Conservation (phyloP, 305 asterid species). For the Ilex paraguariensis region DNA sequence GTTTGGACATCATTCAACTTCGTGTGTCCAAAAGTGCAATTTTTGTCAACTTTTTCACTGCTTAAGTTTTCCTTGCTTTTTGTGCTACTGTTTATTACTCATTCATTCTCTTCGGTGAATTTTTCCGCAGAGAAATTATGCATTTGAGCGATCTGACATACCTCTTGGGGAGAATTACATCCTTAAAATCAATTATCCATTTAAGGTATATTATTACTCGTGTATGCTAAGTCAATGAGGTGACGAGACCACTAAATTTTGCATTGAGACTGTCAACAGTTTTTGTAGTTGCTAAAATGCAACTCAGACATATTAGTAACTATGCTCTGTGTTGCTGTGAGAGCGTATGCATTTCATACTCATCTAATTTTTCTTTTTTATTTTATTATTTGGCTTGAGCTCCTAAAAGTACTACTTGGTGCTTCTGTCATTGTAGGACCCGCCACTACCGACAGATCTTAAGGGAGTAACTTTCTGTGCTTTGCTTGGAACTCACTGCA, state of each 20-base stretch:
- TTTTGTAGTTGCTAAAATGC: too few relatives aligned
- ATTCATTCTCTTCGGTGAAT: too few relatives aligned
- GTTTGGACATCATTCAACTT: conserved; percentile 27
- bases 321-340: not conserved
- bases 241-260: not conserved
- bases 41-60: conserved; percentile 1
- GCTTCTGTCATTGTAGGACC: conserved; percentile 52
- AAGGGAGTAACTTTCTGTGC: conserved; percentile 72
- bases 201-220: conserved; percentile 44
- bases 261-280: not conserved
- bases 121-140: conserved; percentile 70
- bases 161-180: conserved; percentile 82
- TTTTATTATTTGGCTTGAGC: conserved; percentile 4
- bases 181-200: conserved; percentile 82
- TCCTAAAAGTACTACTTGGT: conserved; percentile 19
- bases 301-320: not conserved
- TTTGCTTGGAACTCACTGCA: conserved; percentile 90
- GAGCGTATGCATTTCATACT: not conserved
- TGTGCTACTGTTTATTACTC: not conserved
- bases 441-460: conserved; percentile 88
- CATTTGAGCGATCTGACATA: conserved; percentile 86
- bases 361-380: not conserved
- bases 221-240: too few relatives aligned
- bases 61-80: not conserved
- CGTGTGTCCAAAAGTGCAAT: too few relatives aligned